phyloP scores from a whole-genome alignment of 1,139 yeast genomes.

The Tardiomyces depauwii region DNA sequence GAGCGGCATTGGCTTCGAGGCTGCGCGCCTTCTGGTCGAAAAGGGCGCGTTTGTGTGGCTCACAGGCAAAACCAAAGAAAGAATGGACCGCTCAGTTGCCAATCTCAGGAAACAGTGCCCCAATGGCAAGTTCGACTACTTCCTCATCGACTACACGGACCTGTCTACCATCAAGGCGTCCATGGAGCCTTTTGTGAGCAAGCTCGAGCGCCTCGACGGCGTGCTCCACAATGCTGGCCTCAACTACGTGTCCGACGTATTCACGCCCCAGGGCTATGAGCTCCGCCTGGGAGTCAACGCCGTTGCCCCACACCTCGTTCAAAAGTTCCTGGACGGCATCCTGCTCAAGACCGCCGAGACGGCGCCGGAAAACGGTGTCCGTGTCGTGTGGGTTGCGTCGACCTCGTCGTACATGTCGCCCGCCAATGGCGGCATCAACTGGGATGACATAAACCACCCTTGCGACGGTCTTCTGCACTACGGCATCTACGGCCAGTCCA shows the following conservation, averaged over 20 bases:
- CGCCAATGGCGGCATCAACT: conserved; percentile 17
- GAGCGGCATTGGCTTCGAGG: conserved; percentile 20
- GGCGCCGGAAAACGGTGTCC: conserved; percentile 29
- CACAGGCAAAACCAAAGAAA: neutral
- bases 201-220: conserved; percentile 28
- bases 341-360: conserved; percentile 23
- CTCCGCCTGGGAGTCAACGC: conserved; percentile 39
- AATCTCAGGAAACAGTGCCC: conserved; percentile 11
- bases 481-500: conserved; percentile 20
- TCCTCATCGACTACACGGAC: conserved; percentile 33
- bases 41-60: conserved; percentile 21
- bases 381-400: conserved; percentile 58
- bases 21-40: conserved; percentile 12
- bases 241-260: conserved; percentile 31
- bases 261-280: conserved; percentile 35
- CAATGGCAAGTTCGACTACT: conserved; percentile 9
- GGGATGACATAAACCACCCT: conserved; percentile 11
- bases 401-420: conserved; percentile 39
- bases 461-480: conserved; percentile 6
- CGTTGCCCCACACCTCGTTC: conserved; percentile 39
- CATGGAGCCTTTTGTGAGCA: conserved; percentile 22
- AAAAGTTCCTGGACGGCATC: conserved; percentile 34
- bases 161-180: conserved; percentile 34
- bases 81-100: conserved; percentile 14
- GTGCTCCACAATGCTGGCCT: conserved; percentile 45